Evolutionary conservation across 2,329 filamentous ascomycete species (phyloP), one percentile per base, ranked within the genome.

Genomic region (Beauveria sp.): DNA sequence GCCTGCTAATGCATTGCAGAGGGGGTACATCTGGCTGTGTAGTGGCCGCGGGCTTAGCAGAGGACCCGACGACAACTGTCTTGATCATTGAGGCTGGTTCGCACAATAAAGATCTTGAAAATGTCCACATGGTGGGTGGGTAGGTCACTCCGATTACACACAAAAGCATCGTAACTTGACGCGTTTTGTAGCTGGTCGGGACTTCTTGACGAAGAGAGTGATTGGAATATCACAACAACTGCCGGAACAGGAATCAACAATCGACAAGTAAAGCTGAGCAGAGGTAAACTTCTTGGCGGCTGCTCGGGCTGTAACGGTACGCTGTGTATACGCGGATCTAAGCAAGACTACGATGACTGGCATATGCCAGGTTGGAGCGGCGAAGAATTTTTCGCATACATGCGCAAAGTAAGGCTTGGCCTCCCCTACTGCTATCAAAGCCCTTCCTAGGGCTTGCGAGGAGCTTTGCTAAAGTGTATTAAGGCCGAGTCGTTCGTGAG

Each of bases 401-500:
- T 85, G 77, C 75, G 71, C 55, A 84, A 83, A 41, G 55, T 57
- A 50, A 57, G 76, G 77, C 80, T 10, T 9, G 2, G 16, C 14
- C 10, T n/a, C 54, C 9, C 5, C 1, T 34, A 41, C 8, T 43
- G 18, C 20, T 26, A 24, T 30, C 6, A 9, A 43, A 12, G 10
- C 5, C n/a, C 41, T 48, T 34, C 6, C 3, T 22, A 14, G 41
- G 5, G 34, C 34, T 5, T 3, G 18, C 34, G 43, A 30, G 34
- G 34, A 26, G 34, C 6, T 34, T 63, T 60, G 58, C 43, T 57
- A 12, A 50, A 22, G 48, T 51, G 4, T 30, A 5, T 20, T 3
- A 53, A 75, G 80, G 74, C 80, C 1, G 84, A 86, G 64, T 82
- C 78, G 2, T 86, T 86, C 65, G 79, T 85, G 60, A 67, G 71